phyloP scores from a whole-genome alignment of 2,329 filamentous ascomycete species.

The Calonectria honghensis region DNA sequence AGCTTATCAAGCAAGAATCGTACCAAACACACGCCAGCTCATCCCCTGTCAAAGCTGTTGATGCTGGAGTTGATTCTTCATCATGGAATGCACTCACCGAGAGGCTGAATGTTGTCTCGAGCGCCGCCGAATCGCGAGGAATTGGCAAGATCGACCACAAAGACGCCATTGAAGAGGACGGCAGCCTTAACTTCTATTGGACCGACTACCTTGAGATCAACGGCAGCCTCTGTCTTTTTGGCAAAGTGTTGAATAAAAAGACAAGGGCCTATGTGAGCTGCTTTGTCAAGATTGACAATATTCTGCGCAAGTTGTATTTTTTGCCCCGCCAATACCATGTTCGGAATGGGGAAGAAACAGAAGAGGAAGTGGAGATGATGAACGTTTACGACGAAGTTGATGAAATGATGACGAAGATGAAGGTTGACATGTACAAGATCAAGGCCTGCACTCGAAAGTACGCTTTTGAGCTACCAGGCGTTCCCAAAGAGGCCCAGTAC shows the following conservation, averaged over 20 bases:
- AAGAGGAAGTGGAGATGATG: slow-evolving; percentile 88
- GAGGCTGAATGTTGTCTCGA: slow-evolving; percentile 89
- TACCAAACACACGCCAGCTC: slow-evolving; percentile 85
- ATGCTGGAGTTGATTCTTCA: slow-evolving; percentile 82
- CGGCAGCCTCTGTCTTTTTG: slow-evolving; percentile 93
- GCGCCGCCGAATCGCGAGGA: slow-evolving; percentile 77
- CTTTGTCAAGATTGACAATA: slow-evolving; percentile 97
- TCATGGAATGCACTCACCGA: slow-evolving; percentile 92
- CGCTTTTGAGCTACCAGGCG: slow-evolving; percentile 91
- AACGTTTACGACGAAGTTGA: slow-evolving; percentile 95
- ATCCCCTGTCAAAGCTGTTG: slow-evolving; percentile 79
- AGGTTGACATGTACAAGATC: slow-evolving; percentile 93
- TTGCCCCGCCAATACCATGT: slow-evolving; percentile 82
- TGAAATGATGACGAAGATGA: slow-evolving; percentile 88
- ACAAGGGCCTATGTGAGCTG: slow-evolving; percentile 88
- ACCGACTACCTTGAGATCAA: slow-evolving; percentile 95
- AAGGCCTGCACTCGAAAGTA: slow-evolving; percentile 94
- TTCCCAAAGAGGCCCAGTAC: slow-evolving; percentile 93
- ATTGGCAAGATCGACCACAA: slow-evolving; percentile 89
- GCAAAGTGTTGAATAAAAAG: slow-evolving; percentile 94
- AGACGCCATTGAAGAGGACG: slow-evolving; percentile 94
- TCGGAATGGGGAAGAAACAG: slow-evolving; percentile 78
- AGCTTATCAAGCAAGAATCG: slow-evolving; percentile 79
- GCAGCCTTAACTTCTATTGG: slow-evolving; percentile 96
- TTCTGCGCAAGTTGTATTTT: slow-evolving; percentile 94